phyloP scores from a whole-genome alignment of 495 filamentous ascomycete species.

The Hyaloscypha variabilis region DNA sequence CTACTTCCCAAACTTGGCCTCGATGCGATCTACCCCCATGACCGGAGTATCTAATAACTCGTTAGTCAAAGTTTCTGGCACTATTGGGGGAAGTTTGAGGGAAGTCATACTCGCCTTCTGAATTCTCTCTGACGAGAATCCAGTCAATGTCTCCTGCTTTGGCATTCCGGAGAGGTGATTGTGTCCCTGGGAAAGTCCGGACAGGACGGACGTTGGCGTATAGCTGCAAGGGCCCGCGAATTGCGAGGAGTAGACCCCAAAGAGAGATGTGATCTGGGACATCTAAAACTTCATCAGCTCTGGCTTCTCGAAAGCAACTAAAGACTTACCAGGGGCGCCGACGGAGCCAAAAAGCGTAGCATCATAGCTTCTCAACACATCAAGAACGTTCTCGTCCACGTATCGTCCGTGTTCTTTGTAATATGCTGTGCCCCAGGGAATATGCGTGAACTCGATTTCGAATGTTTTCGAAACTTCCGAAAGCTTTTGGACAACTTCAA shows the following conservation, averaged over 20 bases:
- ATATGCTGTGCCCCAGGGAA: constrained; percentile 54
- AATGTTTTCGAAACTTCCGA: constrained; percentile 48
- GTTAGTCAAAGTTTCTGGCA: no score
- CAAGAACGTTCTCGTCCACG: constrained; percentile 55
- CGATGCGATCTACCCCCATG: constrained; percentile 57
- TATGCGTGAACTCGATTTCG: constrained; percentile 51
- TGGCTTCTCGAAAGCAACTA: no score
- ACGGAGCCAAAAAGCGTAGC: constrained; percentile 59
- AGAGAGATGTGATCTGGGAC: constrained; percentile 60
- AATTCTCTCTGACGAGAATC: constrained; percentile 60
- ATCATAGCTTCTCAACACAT: constrained; percentile 52
- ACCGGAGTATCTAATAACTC: no score
- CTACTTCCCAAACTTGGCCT: constrained; percentile 53
- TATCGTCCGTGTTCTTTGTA: constrained; percentile 55
- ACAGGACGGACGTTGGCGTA: constrained; percentile 59
- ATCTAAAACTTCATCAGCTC: no score
- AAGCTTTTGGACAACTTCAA: constrained; percentile 47
- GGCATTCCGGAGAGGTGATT: constrained; percentile 49
- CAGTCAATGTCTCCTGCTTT: constrained; percentile 47
- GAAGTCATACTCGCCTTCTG: constrained; percentile 60
- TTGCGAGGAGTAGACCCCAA: constrained; percentile 56
- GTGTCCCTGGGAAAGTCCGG: constrained; percentile 49
- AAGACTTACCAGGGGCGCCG: constrained; percentile 50
- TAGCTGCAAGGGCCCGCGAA: constrained; percentile 54
- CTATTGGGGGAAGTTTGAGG: no score